Conservation (phyloP, 139 green algal genomes). For the Mesotaenium endlicherianum region DNA sequence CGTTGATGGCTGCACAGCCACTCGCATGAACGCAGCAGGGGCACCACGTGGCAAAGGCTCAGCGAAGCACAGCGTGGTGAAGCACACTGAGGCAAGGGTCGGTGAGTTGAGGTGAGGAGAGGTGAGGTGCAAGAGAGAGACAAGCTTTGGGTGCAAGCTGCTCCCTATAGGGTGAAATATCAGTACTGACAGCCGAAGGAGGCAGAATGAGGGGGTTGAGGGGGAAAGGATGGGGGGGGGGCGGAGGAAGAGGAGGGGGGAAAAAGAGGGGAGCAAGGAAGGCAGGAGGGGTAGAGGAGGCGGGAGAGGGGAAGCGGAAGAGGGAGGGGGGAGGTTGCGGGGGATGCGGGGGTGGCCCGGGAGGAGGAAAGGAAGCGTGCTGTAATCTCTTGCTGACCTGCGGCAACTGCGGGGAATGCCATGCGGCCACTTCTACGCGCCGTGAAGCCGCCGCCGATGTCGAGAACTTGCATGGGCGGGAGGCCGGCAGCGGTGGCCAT, state of each 20-base stretch:
- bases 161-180: no score
- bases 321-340: background rate
- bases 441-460: slow-evolving; percentile 95
- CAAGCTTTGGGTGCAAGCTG: no score
- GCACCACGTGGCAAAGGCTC: no score
- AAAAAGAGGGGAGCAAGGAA: background rate
- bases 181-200: no score
- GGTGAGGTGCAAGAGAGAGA: no score
- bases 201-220: no score
- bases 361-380: background rate
- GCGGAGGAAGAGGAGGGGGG: background rate
- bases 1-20: slow-evolving; percentile 71
- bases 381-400: background rate
- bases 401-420: slow-evolving; percentile 77
- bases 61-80: no score
- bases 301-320: background rate
- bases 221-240: no score
- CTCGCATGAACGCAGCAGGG: no score
- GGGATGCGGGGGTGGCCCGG: background rate
- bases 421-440: slow-evolving; percentile 51
- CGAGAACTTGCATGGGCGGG: slow-evolving; percentile 83
- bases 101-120: no score
- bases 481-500: slow-evolving; percentile 62
- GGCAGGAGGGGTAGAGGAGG: background rate
- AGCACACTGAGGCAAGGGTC: no score